Conservation (phyloP, 2,329 filamentous ascomycete genomes). For the Zarea fungicola region DNA sequence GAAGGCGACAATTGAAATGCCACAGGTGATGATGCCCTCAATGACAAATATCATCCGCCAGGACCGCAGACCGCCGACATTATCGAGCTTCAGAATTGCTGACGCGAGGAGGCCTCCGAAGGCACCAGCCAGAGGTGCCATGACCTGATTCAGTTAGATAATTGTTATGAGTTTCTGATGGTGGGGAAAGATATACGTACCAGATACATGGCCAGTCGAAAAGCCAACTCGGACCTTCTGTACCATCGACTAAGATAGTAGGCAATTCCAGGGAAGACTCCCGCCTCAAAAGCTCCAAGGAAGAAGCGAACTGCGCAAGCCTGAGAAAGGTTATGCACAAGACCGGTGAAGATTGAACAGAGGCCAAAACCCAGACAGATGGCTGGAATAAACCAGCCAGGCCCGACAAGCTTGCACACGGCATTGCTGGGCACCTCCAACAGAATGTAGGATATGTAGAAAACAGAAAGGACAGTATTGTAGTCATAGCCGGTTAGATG, state of each 20-base stretch:
- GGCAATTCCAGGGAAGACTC: constrained; percentile 60
- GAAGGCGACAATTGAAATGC: constrained; percentile 52
- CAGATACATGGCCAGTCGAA: constrained; percentile 63
- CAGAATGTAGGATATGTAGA: constrained; percentile 61
- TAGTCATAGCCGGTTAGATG: constrained; percentile 52
- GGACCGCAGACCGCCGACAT: constrained; percentile 47
- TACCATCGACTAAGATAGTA: constrained; percentile 64
- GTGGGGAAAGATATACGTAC: too few species aligned
- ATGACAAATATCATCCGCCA: constrained; percentile 71
- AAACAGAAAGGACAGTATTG: constrained; percentile 55
- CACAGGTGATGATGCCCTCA: constrained; percentile 58
- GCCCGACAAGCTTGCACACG: constrained; percentile 58
- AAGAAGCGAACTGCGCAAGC: constrained; percentile 54
- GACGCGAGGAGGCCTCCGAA: constrained; percentile 61
- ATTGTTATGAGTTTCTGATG: too few species aligned
- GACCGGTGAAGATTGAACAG: constrained; percentile 55
- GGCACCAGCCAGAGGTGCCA: constrained; percentile 60
- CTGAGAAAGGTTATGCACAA: constrained; percentile 45
- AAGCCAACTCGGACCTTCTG: constrained; percentile 54
- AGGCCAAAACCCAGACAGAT: constrained; percentile 54
- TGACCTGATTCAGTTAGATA: too few species aligned
- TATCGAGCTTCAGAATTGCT: constrained; percentile 54
- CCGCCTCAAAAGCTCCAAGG: constrained; percentile 57
- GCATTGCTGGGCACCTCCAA: constrained; percentile 61
- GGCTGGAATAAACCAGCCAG: constrained; percentile 59